A percentile compares a stretch with the other conserved stretches of the same genome.
Conservation (phyloP, 2,329 filamentous ascomycete species). For the Monilinia laxa region DNA sequence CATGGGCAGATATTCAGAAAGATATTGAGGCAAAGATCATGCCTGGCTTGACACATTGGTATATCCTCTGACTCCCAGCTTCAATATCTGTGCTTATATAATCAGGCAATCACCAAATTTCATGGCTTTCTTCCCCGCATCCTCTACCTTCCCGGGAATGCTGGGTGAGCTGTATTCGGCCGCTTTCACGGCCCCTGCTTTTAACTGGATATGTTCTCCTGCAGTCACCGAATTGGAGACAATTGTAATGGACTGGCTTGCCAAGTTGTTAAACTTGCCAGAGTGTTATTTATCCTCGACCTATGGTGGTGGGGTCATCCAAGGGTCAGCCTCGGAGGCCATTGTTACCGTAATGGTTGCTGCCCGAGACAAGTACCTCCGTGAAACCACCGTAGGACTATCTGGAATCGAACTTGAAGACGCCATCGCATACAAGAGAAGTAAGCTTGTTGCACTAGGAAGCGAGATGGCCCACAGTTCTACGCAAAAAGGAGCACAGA, state of each 20-base stretch:
- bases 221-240: conserved; percentile 93
- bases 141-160: conserved; percentile 78
- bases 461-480: conserved; percentile 79
- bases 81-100: conserved; percentile 16
- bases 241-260: conserved; percentile 88
- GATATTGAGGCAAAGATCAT: conserved; percentile 86
- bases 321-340: conserved; percentile 86
- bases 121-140: conserved; percentile 92
- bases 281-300: conserved; percentile 70
- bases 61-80: conserved; percentile 26
- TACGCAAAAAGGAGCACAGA: conserved; percentile 82
- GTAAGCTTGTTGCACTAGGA: conserved; percentile 75
- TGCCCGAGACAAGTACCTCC: conserved; percentile 76
- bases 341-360: conserved; percentile 84
- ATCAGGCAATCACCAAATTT: conserved; percentile 81
- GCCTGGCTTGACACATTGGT: conserved; percentile 89
- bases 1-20: conserved; percentile 75
- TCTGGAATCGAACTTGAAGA: conserved; percentile 64
- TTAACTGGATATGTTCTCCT: conserved; percentile 96
- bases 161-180: conserved; percentile 90
- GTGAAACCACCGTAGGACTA: conserved; percentile 55
- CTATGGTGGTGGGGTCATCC: conserved; percentile 85
- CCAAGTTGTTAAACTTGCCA: conserved; percentile 71
- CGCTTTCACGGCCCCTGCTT: conserved; percentile 84
- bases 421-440: conserved; percentile 62